Conservation (phyloP, 495 filamentous ascomycete genomes). For the Podospora comata region DNA sequence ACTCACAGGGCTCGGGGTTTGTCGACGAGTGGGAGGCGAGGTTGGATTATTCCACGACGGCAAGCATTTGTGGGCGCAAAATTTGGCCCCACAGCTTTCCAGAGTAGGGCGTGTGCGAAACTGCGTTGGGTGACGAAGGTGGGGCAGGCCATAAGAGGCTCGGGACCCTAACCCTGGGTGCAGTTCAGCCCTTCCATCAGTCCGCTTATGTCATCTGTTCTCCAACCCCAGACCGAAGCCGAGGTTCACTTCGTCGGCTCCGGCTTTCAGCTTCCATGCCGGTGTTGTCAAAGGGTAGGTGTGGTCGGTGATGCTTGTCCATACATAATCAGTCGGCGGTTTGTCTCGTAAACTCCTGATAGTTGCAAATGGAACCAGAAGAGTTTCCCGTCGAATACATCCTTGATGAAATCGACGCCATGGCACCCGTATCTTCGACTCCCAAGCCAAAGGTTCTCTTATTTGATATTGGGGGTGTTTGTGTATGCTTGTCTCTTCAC, state of each 20-base stretch:
- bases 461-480: slow-evolving; percentile 96
- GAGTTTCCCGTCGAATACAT: slow-evolving; percentile 26
- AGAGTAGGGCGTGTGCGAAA: slow-evolving; percentile 26
- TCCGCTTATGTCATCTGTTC: not conserved
- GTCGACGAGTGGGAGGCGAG: slow-evolving; percentile 22
- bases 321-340: not conserved
- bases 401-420: slow-evolving; percentile 32
- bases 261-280: slow-evolving; percentile 9
- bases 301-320: not conserved
- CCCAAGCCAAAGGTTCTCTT: slow-evolving; percentile 72
- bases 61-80: slow-evolving; percentile 37
- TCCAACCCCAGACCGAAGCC: slow-evolving; percentile 14
- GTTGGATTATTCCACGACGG: slow-evolving; percentile 24
- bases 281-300: not conserved
- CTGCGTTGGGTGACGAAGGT: slow-evolving; percentile 25
- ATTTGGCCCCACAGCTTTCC: slow-evolving; percentile 35
- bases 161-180: no score
- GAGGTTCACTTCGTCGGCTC: slow-evolving; percentile 21
- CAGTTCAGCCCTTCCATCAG: no score
- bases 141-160: slow-evolving; percentile 1
- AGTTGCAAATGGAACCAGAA: slow-evolving; percentile 12
- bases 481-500: slow-evolving; percentile 59
- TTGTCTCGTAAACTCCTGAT: not conserved
- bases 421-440: slow-evolving; percentile 16
- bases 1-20: slow-evolving; percentile 36